phyloP scores from a whole-genome alignment of 257 asterid genomes.

The Solanum raphanifolium region DNA sequence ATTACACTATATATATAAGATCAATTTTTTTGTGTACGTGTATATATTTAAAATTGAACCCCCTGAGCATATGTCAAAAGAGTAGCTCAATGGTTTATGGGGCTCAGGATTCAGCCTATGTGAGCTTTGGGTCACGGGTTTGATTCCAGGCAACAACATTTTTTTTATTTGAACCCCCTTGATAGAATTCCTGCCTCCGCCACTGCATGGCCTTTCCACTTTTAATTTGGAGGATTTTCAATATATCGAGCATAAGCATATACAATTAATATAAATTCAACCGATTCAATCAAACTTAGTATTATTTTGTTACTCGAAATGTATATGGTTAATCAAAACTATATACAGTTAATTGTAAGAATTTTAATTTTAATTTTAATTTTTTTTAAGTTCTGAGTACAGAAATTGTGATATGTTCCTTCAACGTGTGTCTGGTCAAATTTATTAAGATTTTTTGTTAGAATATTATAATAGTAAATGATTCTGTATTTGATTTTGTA shows the following conservation, averaged over 20 bases:
- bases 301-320: neutral
- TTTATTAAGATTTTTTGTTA: neutral
- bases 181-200: too few species aligned
- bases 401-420: neutral
- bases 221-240: neutral
- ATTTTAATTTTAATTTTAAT: neutral
- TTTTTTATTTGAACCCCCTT: too few species aligned
- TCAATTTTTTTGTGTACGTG: too few species aligned
- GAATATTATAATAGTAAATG: neutral
- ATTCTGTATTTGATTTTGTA: neutral
- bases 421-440: neutral
- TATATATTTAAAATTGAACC: too few species aligned
- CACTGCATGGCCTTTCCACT: neutral
- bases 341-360: neutral
- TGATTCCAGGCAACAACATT: too few species aligned
- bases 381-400: neutral
- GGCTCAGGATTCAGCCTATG: too few species aligned
- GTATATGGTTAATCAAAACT: neutral
- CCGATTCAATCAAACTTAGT: neutral
- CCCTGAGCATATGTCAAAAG: too few species aligned
- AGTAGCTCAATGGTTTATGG: too few species aligned
- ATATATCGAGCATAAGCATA: neutral
- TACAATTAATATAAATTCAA: neutral
- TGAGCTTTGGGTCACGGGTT: too few species aligned
- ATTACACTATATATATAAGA: too few species aligned